Evolutionary conservation across 768 basidiomycete genomes (phyloP).

Genomic region (Russula olivacea): DNA sequence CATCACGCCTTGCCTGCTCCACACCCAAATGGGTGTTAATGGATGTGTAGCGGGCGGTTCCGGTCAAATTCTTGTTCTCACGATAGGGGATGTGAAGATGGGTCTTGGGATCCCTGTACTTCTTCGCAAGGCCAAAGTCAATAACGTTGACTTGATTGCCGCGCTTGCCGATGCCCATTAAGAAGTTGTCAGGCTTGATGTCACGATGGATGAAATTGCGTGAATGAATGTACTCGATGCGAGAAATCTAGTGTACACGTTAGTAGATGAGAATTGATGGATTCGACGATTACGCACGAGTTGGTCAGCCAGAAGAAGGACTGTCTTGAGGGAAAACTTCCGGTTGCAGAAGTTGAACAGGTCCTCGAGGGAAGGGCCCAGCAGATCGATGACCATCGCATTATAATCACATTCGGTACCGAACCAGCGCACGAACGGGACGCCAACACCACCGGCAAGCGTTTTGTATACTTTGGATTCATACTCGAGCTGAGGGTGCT

Average conservation of each 20-base stretch:
- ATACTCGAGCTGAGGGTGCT: slow-evolving; percentile 99
- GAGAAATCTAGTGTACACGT: slow-evolving; percentile 66
- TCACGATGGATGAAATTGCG: slow-evolving; percentile 98
- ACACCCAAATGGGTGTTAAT: slow-evolving; percentile 99
- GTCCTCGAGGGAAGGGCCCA: slow-evolving; percentile 87
- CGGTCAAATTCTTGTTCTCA: slow-evolving; percentile 99
- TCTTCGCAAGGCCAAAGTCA: slow-evolving; percentile 98
- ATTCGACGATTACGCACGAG: slow-evolving; percentile 49
- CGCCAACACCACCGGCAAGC: slow-evolving; percentile 97
- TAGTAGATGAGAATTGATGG: slow-evolving; percentile 2
- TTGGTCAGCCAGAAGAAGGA: slow-evolving; percentile 93
- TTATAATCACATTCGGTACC: slow-evolving; percentile 98
- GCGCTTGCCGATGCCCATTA: slow-evolving; percentile 99
- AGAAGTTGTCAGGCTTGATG: slow-evolving; percentile 99
- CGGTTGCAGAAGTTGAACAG: slow-evolving; percentile 95
- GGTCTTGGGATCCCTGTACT: slow-evolving; percentile 99
- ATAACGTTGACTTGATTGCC: slow-evolving; percentile 99
- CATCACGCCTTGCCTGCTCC: slow-evolving; percentile 96
- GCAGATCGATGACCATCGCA: slow-evolving; percentile 97
- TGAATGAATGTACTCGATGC: slow-evolving; percentile 98
- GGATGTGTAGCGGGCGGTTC: slow-evolving; percentile 97
- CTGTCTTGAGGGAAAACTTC: slow-evolving; percentile 96
- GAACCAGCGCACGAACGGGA: slow-evolving; percentile 96
- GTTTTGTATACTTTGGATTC: slow-evolving; percentile 95
- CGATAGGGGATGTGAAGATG: slow-evolving; percentile 99